Evolutionary conservation across 192 early-diverging fungal species (phyloP), one percentile per base, ranked within the genome.

Genomic region (Pecoramyces ruminantium): DNA sequence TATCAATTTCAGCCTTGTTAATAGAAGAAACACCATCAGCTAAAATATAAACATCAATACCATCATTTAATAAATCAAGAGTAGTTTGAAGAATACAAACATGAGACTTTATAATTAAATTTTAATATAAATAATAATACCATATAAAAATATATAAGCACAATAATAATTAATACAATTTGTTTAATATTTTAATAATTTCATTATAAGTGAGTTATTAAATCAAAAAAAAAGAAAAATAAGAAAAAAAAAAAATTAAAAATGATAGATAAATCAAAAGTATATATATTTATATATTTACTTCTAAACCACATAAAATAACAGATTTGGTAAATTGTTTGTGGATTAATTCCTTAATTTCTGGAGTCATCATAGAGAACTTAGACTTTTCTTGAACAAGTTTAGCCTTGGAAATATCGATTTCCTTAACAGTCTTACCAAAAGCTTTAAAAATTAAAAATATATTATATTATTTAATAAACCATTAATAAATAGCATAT

Each of bases 81-180:
- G 95, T 93, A 17, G 97, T 98, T 86, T 99, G 97, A 42, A 95
- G 81, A 11, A 99, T 92, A 83, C 97, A 99, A 11, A 99, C 96
- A 83, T 99, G 97, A 18, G 94, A 89, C 89, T 94, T 80, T 39
- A 82, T 38, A 78, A 27, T 15, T 16, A 77, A 28, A 38, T 8
- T 34, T 34, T 34, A 34, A 34, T 6, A 34, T 6, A 6, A 34
- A 34, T 34, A 34, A 34, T 34, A 34, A 34, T 34, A 34, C 4
- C 11, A 34, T 6, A 34, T 34, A 34, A 34, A 6, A 34, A 34
- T 34, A 6, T 34, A 34, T 34, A 34, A 11, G 11, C 4, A 34
- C 11, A 34, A 34, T 34, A 34, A n/a, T 34, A 34, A 18, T 17
- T 80, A 18, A 28, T 51, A 21, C 38, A 29, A 39, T 78, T n/a